phyloP scores from a whole-genome alignment of 345 rosid genomes.

The Raphanus sativus region DNA sequence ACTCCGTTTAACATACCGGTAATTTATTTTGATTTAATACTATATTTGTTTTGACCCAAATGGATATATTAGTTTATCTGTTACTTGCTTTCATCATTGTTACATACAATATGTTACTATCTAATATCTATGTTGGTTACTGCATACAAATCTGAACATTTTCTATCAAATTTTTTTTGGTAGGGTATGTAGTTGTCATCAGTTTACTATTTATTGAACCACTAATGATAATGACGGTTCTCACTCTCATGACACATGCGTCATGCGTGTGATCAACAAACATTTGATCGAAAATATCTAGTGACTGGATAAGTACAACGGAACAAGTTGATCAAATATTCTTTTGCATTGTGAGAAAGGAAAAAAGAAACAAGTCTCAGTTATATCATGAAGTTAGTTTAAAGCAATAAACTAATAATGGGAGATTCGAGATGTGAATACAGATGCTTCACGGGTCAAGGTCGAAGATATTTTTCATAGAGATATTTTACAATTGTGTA shows the following conservation, averaged over 20 bases:
- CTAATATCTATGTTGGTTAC: not conserved
- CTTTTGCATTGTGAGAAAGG: not conserved
- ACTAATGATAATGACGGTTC: constrained; percentile 20
- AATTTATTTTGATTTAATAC: not conserved
- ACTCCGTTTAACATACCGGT: too few species aligned
- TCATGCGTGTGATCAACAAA: constrained; percentile 3
- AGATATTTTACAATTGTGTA: constrained; percentile 1
- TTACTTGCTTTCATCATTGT: not conserved
- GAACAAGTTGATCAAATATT: not conserved
- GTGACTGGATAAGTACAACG: constrained; percentile 7
- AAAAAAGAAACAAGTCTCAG: not conserved
- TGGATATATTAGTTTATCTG: not conserved
- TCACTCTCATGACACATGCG: constrained; percentile 1
- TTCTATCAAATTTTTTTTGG: not conserved
- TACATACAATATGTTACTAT: not conserved
- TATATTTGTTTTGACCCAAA: not conserved
- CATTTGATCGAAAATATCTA: not conserved
- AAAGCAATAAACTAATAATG: constrained; percentile 19
- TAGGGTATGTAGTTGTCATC: not conserved
- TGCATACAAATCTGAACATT: not conserved
- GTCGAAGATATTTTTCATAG: not conserved
- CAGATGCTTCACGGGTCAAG: not conserved
- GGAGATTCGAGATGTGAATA: constrained; percentile 5
- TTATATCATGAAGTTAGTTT: constrained; percentile 15
- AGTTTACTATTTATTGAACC: constrained; percentile 12